phyloP scores from a whole-genome alignment of 129 eudicot species.

The Escallonia herrerae region DNA sequence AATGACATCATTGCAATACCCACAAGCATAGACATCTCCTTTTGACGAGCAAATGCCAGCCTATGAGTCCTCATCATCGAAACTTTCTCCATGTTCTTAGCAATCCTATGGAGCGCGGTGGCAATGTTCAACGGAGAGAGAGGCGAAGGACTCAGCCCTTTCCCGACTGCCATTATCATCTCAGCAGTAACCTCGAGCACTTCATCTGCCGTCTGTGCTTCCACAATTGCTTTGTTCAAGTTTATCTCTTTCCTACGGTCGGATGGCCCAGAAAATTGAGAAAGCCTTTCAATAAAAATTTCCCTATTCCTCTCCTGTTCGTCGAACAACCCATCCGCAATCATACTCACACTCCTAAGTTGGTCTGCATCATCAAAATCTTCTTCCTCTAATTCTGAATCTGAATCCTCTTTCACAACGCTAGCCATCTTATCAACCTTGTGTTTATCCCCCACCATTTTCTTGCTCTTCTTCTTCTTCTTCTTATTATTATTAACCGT shows the following conservation, averaged over 20 bases:
- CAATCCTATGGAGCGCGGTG: constrained; percentile 85
- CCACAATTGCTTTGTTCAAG: constrained; percentile 64
- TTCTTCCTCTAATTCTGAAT: constrained; percentile 36
- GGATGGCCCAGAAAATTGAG: constrained; percentile 66
- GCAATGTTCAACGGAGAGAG: constrained; percentile 84
- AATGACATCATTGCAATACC: constrained; percentile 83
- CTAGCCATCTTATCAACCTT: constrained; percentile 16
- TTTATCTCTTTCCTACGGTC: constrained; percentile 65
- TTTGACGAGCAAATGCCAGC: constrained; percentile 73
- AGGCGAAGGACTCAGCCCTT: constrained; percentile 96
- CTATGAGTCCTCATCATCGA: constrained; percentile 62
- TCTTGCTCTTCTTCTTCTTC: constrained; percentile 43
- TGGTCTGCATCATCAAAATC: constrained; percentile 25
- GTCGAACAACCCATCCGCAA: constrained; percentile 77
- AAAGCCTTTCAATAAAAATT: constrained; percentile 62
- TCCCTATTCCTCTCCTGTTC: constrained; percentile 57
- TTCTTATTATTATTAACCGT: constrained; percentile 36
- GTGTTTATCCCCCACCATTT: constrained; percentile 15
- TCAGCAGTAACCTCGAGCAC: constrained; percentile 66
- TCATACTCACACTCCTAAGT: constrained; percentile 41
- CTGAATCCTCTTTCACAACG: constrained; percentile 13
- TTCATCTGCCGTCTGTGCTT: constrained; percentile 78
- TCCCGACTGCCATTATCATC: constrained; percentile 62
- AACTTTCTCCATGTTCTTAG: constrained; percentile 95
- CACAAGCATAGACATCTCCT: constrained; percentile 92